Evolutionary conservation across 2,329 filamentous ascomycete species (phyloP), one percentile per base, ranked within the genome.

Genomic region (Cladophialophora yegresii): DNA sequence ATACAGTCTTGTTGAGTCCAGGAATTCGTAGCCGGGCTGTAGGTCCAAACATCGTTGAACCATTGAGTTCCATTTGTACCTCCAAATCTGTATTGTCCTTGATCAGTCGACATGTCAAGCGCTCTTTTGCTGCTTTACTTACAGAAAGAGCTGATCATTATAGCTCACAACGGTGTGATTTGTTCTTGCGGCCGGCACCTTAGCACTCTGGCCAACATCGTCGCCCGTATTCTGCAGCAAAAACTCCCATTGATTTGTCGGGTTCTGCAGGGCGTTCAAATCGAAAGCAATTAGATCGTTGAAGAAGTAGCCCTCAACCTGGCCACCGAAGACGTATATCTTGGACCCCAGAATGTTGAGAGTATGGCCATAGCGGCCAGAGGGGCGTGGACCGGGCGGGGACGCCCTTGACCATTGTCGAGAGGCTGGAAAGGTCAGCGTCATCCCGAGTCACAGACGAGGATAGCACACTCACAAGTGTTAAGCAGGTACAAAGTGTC

Each of bases 11-110:
- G 83, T 75, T 96, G 89, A 9, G 87, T 80, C 95, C 95, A 99
- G 62, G 84, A 80, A 76, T 97, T 97, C 53, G 85, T 80, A 61
- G 87, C 83, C 7, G 93, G 90, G 72, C 97, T 93, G 75, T 95
- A 99, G 58, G 89, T 91, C 95, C 95, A 99, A 54, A 99, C 95
- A 75, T 99, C 95, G 76, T 98, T 99, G 80, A 98, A 99, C 96
- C 95, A 99, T 73, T 91, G 88, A 62, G 93, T 86, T 47, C 95
- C 95, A 75, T 99, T 96, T 1, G 95, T 99, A 67, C 95, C 95
- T 71, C 95, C 95, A 75, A 99, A 99, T n/a, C 90, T 95, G 70
- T 10, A 23, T n/a, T n/a, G 13, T 16, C 30, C 61, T 63, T 20
- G 59, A 54, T 62, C 54, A 64, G 53, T 70, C 64, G 70, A 64